phyloP scores from a whole-genome alignment of 2,329 filamentous ascomycete species.

The Sporothrix curviconia region DNA sequence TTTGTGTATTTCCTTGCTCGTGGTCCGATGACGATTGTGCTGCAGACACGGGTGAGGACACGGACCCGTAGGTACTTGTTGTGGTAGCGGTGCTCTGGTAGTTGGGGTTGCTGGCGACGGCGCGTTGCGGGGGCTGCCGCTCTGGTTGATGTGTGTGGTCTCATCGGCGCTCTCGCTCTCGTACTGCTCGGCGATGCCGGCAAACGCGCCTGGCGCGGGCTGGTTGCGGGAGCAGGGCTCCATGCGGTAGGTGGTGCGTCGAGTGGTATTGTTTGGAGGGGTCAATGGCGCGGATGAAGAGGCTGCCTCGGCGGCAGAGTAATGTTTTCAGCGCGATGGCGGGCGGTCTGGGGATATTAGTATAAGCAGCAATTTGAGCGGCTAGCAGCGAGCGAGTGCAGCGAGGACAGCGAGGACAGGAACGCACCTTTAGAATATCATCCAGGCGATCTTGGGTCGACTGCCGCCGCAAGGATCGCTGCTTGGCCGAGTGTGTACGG shows the following conservation, averaged over 20 bases:
- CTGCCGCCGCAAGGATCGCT: slow-evolving; percentile 19
- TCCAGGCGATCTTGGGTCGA: slow-evolving; percentile 28
- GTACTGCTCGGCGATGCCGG: slow-evolving; percentile 18
- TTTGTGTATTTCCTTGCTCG: neutral
- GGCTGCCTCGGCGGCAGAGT: slow-evolving; percentile 4
- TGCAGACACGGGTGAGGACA: neutral
- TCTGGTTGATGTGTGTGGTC: slow-evolving; percentile 19
- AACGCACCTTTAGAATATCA: slow-evolving; percentile 28
- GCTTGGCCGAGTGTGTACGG: slow-evolving; percentile 1
- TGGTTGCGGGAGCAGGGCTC: slow-evolving; percentile 18
- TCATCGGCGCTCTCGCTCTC: slow-evolving; percentile 17
- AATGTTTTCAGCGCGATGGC: slow-evolving; percentile 25
- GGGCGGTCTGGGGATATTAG: slow-evolving; percentile 21
- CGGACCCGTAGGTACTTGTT: slow-evolving; percentile 8
- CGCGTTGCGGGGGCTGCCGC: slow-evolving; percentile 12
- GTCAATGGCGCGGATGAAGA: too few species aligned
- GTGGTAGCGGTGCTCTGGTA: slow-evolving; percentile 22
- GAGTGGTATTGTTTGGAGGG: slow-evolving; percentile 12
- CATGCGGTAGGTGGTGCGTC: slow-evolving; percentile 12
- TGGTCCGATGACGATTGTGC: neutral
- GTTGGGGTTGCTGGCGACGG: slow-evolving; percentile 19
- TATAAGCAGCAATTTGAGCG: neutral
- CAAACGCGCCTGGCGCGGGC: slow-evolving; percentile 17
- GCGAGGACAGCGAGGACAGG: neutral
- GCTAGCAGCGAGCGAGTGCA: neutral